Evolutionary conservation across 495 filamentous ascomycete species (phyloP), one percentile per base, ranked within the genome.

Genomic region (Xylaria nigripes): DNA sequence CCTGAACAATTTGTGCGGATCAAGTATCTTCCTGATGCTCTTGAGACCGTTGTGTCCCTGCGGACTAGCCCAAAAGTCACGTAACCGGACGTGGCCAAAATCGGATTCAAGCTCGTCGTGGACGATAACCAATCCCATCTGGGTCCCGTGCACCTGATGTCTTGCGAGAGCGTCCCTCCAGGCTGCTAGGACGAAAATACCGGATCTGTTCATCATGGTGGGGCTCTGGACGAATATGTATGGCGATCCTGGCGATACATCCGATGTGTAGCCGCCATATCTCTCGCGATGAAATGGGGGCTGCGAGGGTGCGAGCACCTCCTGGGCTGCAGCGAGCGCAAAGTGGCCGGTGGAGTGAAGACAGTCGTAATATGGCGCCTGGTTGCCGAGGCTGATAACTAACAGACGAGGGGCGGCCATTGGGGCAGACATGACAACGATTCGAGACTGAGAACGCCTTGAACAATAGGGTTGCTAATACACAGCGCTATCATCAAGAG

Each of bases 11-110:
- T 50, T 27, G 10, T 6, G 67, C 32, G 63, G 61, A 16, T 65
- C 62, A 47, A 89, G 49, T 48, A 64, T 73, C 30, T 70, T 70
- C 47, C 81, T 71, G 15, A 82, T 72, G 62, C 82, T 87, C 66
- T 85, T 87, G 38, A 95, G 56, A 5, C 90, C 90, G 55, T 91
- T 90, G 66, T 95, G 90, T 0, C 90, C 90, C 15, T 80, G 74
- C 32, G 81, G 66, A 69, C 86, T 89, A 73, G 68, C 64, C 68
- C 83, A 44, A 79, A 80, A 72, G 41, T 59, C 44, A 65, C 73
- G 59, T 68, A 81, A 36, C 38, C 74, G 84, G 5, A 94, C 72
- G 34, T 76, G 78, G 1, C 89, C 88, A 10, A 88, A 59, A 22
- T 74, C 69, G 42, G 76, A 74, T 63, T 95, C 89, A 8, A 95